Conservation (phyloP, 164 flowering plant species). For the Kingdonia uniflora region DNA sequence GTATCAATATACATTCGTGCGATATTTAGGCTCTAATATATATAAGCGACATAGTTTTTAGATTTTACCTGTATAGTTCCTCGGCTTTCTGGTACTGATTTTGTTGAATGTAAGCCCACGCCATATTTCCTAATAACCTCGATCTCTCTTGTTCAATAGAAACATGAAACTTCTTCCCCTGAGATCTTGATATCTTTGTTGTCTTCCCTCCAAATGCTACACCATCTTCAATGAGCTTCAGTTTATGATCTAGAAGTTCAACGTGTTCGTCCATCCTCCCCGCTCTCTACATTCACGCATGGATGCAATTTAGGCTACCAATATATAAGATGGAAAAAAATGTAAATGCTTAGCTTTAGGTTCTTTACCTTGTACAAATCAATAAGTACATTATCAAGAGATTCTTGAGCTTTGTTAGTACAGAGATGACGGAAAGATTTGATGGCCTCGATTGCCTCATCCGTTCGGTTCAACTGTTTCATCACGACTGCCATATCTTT, state of each 20-base stretch:
- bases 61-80: slow-evolving; percentile 46
- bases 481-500: slow-evolving; percentile 91
- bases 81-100: slow-evolving; percentile 48
- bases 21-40: no score
- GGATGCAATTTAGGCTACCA: no score
- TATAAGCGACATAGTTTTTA: no score
- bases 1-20: no score
- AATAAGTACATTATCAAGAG: slow-evolving; percentile 74
- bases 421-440: slow-evolving; percentile 81
- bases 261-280: slow-evolving; percentile 70
- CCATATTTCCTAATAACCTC: slow-evolving; percentile 85
- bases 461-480: slow-evolving; percentile 77
- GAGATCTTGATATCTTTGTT: slow-evolving; percentile 56
- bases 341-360: no score
- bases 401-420: slow-evolving; percentile 61
- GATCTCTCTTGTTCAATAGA: slow-evolving; percentile 65
- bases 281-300: slow-evolving; percentile 69
- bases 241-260: slow-evolving; percentile 48
- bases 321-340: no score
- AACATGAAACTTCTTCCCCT: slow-evolving; percentile 62
- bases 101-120: slow-evolving; percentile 79
- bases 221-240: slow-evolving; percentile 60
- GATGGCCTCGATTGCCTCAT: slow-evolving; percentile 90
- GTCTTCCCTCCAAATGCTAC: slow-evolving; percentile 44
- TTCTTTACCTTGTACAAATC: slow-evolving; percentile 77